Evolutionary conservation across 2,329 filamentous ascomycete genomes (phyloP), one percentile per base, ranked within the genome.

Genomic region (Nemania sp.): DNA sequence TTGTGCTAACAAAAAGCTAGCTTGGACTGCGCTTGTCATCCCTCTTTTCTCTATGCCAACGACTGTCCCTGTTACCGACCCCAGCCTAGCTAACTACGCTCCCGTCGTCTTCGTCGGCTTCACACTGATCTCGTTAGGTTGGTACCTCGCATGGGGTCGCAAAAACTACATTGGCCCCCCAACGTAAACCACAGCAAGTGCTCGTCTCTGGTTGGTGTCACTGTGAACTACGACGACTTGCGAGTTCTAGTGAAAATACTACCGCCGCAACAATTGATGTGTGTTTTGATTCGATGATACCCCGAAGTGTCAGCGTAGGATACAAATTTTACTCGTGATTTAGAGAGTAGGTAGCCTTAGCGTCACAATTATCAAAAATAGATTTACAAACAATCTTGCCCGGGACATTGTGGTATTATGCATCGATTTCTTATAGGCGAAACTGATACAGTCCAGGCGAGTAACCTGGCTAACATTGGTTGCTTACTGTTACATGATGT

Each of bases 41-140:
- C 90, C 91, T 1, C 86, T 93, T 18, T 93, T 93, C 83, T 93
- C 89, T 79, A 92, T 92, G 89, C 91, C 90, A 0, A 85, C 88
- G 0, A 79, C 80, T 51, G 81, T 92, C n/a, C 88, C 88, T 5
- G 88, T 91, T 45, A 85, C 84, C 0, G 79, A 75, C 20, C 72
- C 85, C 5, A 77, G 80, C 20, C 85, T 82, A 45, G 90, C 93
- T 83, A 93, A 93, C 83, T 93, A 92, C 78, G 91, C 90, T 1
- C 89, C 89, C 15, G 91, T 89, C 38, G 91, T 93, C n/a, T 92
- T 93, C 73, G 86, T 90, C 27, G 89, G 84, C 5, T 90, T 92
- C 69, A 85, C 87, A 62, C 56, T 82, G 45, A 84, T 93, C 65
- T 87, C 91, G 1, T 84, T 83, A 10, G 78, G 81, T 7, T 93